Base-by-base conservation (phyloP, 2,329 filamentous ascomycete genomes). In the Teratosphaeriaceae sp. region DNA sequence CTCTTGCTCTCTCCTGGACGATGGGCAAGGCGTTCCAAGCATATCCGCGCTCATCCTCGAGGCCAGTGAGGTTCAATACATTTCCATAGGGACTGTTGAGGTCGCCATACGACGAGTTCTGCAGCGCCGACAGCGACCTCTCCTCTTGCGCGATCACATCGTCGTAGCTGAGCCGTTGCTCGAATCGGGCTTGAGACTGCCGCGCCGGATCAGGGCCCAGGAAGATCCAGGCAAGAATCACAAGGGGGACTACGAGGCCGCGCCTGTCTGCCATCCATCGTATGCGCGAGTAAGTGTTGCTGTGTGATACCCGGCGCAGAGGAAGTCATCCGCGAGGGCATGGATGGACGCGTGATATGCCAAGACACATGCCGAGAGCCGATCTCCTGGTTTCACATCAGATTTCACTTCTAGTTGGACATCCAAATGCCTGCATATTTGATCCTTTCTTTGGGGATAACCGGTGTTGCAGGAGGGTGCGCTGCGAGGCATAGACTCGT, bases 11-110 rank as follows among this genome's bases (percentile, higher is more conserved):
- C 46, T 80, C 67, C 59, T 78, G 80, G 45, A 89, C 87, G 1
- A 70, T 66, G 0, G 71, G 70, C 18, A 96, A 69, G 44, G 88
- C 73, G 24, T 82, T 76, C 89, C 89, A 96, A 1, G 79, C 82
- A 63, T 85, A 87, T 3, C 76, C 79, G 65, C 94, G 85, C 16
- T 80, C 75, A 36, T 79, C 69, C 38, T 84, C 77, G 48, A 94
- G 81, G 1, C 90, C 90, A 2, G 85, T 85, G 40, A 95, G 69
- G 40, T 73, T 73, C 35, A 55, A 39, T 13, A 45, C 67, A 49
- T 72, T 43, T 69, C 61, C 68, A 46, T 69, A 59, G 8, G 65
- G 22, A 47, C 48, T 16, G 55, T 72, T 62, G 29, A 80, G 71
- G 41, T 76, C 71, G 24, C 51, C 74, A 61, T 75, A 76, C 4